Evolutionary conservation across 805 yeast species (phyloP).

Genomic region (Candida silvatica): DNA sequence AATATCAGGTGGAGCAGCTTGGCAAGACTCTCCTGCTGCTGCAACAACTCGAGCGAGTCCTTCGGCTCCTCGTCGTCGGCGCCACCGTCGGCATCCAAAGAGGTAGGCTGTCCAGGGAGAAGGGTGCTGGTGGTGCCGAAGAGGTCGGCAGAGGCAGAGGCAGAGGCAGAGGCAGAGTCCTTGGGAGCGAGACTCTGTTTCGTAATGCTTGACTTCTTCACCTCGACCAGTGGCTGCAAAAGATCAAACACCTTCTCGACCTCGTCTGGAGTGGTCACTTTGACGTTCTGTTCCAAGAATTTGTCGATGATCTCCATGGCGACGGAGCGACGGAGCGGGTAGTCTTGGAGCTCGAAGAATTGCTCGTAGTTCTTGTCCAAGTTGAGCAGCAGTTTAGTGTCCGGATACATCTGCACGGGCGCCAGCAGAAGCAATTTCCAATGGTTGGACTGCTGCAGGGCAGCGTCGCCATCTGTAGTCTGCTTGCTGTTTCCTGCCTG

Average conservation of each 20-base stretch:
- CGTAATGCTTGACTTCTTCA: background rate
- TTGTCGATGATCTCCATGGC: conserved; percentile 55
- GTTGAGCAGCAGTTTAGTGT: conserved; percentile 25
- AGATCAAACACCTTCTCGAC: conserved; percentile 54
- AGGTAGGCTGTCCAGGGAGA: conserved; percentile 1
- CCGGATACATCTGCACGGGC: conserved; percentile 37
- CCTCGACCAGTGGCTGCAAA: conserved; percentile 40
- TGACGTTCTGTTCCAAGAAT: conserved; percentile 32
- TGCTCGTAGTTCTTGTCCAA: conserved; percentile 40
- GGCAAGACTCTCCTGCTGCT: conserved; percentile 54
- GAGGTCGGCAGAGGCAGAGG: conserved; percentile 10
- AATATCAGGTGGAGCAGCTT: conserved; percentile 60
- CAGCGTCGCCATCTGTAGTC: conserved; percentile 21
- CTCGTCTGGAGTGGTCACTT: conserved; percentile 35
- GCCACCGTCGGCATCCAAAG: conserved; percentile 12
- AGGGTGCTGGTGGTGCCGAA: conserved; percentile 19
- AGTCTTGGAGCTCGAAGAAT: conserved; percentile 46
- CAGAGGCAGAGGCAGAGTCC: conserved; percentile 25
- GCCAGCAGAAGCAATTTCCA: conserved; percentile 37
- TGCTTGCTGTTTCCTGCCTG: conserved; percentile 21
- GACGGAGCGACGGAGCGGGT: conserved; percentile 43
- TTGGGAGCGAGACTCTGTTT: conserved; percentile 12
- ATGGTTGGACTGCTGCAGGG: conserved; percentile 8
- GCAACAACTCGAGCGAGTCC: conserved; percentile 27
- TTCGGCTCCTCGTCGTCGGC: conserved; percentile 6